These are phyloP conservation scores for Rhazya stricta DNA, from an alignment of 257 asterid genomes.

Conservation along the genomic window DNA sequence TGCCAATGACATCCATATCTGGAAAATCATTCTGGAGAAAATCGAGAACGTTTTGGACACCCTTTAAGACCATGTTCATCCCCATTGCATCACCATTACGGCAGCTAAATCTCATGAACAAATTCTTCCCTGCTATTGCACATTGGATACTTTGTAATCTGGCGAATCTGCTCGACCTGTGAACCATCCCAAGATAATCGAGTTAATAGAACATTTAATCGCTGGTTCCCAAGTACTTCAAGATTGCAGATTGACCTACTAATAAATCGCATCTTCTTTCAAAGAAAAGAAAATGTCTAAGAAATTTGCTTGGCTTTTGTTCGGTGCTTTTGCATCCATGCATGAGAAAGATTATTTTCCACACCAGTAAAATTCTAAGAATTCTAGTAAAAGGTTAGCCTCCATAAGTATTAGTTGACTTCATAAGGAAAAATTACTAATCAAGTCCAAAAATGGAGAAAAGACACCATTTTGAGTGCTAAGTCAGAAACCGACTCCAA, in stretches of 20 bases:
- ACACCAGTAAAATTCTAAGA: neutral
- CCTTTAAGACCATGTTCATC: constrained; percentile 58
- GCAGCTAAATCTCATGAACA: constrained; percentile 45
- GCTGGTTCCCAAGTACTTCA: neutral
- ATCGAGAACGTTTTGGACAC: constrained; percentile 51
- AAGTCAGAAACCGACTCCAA: constrained; percentile 2
- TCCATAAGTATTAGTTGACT: neutral
- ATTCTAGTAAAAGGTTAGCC: neutral
- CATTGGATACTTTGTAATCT: constrained; percentile 41
- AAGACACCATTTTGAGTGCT: neutral
- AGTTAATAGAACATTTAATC: neutral
- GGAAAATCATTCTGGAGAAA: constrained; percentile 42
- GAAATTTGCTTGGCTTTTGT: neutral
- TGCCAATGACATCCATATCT: constrained; percentile 53
- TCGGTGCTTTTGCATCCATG: constrained; percentile 2
- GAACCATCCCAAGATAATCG: neutral
- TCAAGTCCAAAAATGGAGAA: constrained; percentile 4
- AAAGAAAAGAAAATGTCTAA: neutral
- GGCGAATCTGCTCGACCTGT: constrained; percentile 53
- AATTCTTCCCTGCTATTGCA: constrained; percentile 52
- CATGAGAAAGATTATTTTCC: neutral
- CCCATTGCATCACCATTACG: constrained; percentile 68
- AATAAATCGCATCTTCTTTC: neutral
- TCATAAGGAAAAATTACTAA: neutral
- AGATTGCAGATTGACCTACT: neutral